Conservation (phyloP, 805 yeast genomes). For the Lachancea thermotolerans region DNA sequence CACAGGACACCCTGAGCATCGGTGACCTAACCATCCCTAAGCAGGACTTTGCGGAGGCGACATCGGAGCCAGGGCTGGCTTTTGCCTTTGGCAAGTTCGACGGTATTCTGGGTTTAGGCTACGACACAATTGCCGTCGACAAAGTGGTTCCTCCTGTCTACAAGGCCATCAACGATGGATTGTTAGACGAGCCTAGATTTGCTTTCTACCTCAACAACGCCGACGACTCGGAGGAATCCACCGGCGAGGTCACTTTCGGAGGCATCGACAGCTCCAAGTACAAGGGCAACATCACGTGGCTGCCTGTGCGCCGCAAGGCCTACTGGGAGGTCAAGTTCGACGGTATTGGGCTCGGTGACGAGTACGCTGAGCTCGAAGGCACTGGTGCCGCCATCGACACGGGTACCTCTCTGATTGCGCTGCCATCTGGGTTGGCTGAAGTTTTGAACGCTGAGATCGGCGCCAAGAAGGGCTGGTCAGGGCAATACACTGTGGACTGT, state of each 20-base stretch:
- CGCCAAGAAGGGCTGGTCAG: constrained; percentile 95
- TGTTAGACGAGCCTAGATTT: constrained; percentile 78
- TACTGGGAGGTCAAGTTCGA: constrained; percentile 98
- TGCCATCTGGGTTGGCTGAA: constrained; percentile 95
- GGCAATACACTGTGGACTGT: constrained; percentile 94
- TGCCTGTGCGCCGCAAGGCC: constrained; percentile 98
- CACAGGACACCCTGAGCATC: constrained; percentile 72
- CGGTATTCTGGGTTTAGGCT: constrained; percentile 93
- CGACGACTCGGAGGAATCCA: constrained; percentile 51
- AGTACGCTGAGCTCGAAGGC: constrained; percentile 70
- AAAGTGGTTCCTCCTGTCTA: constrained; percentile 89
- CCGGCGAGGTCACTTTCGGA: constrained; percentile 94
- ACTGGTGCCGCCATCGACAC: constrained; percentile 98
- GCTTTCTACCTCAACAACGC: constrained; percentile 87
- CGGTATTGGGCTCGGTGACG: constrained; percentile 86
- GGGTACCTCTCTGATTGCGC: constrained; percentile 92
- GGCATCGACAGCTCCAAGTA: constrained; percentile 76
- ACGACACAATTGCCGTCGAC: constrained; percentile 84
- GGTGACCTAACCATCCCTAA: constrained; percentile 73
- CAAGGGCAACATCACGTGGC: constrained; percentile 83
- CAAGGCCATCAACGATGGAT: constrained; percentile 75
- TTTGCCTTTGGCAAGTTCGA: constrained; percentile 98
- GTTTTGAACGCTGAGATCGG: constrained; percentile 93
- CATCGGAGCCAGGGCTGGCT: constrained; percentile 94
- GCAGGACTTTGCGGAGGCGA: constrained; percentile 96